These are phyloP conservation scores for Ogataea glucozyma DNA, from an alignment of 805 yeast species.

Conservation along the genomic window DNA sequence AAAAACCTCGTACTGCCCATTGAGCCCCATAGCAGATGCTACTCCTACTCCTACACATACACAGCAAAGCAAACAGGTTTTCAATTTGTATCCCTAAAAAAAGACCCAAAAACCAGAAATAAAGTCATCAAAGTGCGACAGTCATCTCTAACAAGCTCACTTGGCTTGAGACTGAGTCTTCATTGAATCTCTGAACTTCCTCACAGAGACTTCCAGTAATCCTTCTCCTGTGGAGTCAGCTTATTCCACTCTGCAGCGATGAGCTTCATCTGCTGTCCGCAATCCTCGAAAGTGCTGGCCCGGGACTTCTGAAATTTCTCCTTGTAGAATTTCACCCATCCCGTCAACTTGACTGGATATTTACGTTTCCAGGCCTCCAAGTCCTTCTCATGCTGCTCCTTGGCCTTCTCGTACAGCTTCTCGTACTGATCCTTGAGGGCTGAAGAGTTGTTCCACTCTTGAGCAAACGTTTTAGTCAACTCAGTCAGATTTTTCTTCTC, in stretches of 20 bases:
- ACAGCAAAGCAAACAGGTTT: too few species aligned
- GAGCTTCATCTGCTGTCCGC: constrained; percentile 20
- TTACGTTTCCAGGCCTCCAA: constrained; percentile 29
- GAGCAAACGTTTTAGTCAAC: constrained; percentile 17
- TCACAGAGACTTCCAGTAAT: constrained; percentile 20
- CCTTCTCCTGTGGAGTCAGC: constrained; percentile 26
- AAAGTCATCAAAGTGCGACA: too few species aligned
- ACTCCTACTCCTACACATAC: too few species aligned
- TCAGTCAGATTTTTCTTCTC: constrained; percentile 9
- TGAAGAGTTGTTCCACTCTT: constrained; percentile 26
- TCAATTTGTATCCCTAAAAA: too few species aligned
- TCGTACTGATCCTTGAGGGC: constrained; percentile 20
- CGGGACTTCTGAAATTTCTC: constrained; percentile 16
- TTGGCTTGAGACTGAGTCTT: not conserved
- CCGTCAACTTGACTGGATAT: constrained; percentile 23
- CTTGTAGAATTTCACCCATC: constrained; percentile 27
- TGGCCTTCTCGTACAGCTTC: constrained; percentile 5
- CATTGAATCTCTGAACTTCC: not conserved
- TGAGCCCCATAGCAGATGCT: too few species aligned
- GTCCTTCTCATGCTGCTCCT: constrained; percentile 14
- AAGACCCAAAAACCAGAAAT: too few species aligned
- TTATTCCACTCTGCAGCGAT: constrained; percentile 26
- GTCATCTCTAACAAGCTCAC: too few species aligned
- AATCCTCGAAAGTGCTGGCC: constrained; percentile 16
- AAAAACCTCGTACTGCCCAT: too few species aligned